phyloP scores from a whole-genome alignment of 768 basidiomycete species.

The Leccinum subtestaceum region DNA sequence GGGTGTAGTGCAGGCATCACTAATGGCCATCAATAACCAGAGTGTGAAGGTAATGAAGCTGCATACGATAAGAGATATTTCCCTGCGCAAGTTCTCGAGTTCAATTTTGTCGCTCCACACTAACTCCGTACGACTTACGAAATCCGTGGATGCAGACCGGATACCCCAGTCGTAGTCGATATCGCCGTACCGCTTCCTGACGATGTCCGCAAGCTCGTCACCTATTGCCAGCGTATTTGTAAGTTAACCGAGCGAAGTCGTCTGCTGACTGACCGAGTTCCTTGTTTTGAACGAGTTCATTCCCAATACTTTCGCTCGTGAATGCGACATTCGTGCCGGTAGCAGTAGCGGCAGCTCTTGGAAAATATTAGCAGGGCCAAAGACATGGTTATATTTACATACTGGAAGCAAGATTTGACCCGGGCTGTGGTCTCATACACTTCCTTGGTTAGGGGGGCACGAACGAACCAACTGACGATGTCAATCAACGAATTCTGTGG shows the following conservation, averaged over 20 bases:
- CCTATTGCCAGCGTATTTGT: slow-evolving; percentile 37
- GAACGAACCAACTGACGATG: slow-evolving; percentile 59
- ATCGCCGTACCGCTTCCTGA: slow-evolving; percentile 56
- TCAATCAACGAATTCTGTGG: background rate
- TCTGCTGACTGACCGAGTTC: slow-evolving; percentile 44
- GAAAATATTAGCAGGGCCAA: background rate
- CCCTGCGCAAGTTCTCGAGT: slow-evolving; percentile 16
- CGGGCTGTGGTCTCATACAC: slow-evolving; percentile 55
- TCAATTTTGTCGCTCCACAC: background rate
- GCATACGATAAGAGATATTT: slow-evolving; percentile 69
- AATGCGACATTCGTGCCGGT: slow-evolving; percentile 59
- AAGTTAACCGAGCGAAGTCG: background rate
- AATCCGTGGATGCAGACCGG: slow-evolving; percentile 74
- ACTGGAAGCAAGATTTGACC: slow-evolving; percentile 74
- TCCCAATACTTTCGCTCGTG: slow-evolving; percentile 33
- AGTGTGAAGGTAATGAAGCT: background rate
- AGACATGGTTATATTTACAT: slow-evolving; percentile 18
- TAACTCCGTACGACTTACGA: slow-evolving; percentile 46
- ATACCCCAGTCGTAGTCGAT: slow-evolving; percentile 70
- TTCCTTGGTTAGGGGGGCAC: slow-evolving; percentile 66
- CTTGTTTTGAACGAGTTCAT: slow-evolving; percentile 68
- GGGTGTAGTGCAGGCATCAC: slow-evolving; percentile 71
- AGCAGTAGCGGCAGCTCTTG: slow-evolving; percentile 64
- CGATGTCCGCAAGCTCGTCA: slow-evolving; percentile 60
- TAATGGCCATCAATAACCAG: slow-evolving; percentile 18